Percentiles rank a stretch among this genome's conserved stretches.
phyloP scores from a whole-genome alignment of 495 filamentous ascomycete species.

The Aspergillus nanangensis region DNA sequence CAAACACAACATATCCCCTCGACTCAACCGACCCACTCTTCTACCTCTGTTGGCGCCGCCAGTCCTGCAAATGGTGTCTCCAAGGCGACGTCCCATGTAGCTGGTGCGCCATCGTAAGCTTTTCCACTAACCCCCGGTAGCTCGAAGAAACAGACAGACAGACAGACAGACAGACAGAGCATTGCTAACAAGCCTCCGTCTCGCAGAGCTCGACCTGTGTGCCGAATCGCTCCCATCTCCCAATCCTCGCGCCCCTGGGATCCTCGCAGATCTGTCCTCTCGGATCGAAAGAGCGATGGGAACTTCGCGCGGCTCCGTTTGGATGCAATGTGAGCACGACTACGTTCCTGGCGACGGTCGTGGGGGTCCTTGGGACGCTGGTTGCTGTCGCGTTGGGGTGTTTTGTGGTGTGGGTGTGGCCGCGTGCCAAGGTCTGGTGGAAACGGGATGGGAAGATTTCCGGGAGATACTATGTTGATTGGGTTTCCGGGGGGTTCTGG shows the following conservation, averaged over 20 bases:
- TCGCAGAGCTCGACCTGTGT: conserved; percentile 47
- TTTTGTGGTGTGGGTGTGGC: conserved; percentile 20
- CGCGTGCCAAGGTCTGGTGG: conserved; percentile 17
- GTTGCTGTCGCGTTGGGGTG: conserved; percentile 23
- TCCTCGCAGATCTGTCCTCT: conserved; percentile 45
- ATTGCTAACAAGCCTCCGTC: not conserved
- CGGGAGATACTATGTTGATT: no score
- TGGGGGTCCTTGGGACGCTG: conserved; percentile 33
- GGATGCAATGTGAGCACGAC: conserved; percentile 49
- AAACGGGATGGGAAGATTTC: no score
- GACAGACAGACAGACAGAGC: not conserved
- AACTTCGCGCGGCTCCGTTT: conserved; percentile 42
- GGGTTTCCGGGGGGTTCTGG: no score
- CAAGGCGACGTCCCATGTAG: conserved; percentile 38
- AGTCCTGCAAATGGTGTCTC: conserved; percentile 42
- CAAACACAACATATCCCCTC: no score
- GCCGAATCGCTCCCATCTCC: conserved; percentile 36
- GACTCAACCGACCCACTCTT: conserved; percentile 35
- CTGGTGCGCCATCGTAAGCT: conserved; percentile 39
- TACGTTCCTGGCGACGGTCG: conserved; percentile 40
- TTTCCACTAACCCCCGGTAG: not conserved
- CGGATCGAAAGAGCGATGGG: conserved; percentile 46
- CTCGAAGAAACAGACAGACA: not conserved
- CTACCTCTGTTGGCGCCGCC: conserved; percentile 40
- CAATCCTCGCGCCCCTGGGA: conserved; percentile 41